phyloP scores from a whole-genome alignment of 148 eudicot genomes.

The Gaultheria prostrata region DNA sequence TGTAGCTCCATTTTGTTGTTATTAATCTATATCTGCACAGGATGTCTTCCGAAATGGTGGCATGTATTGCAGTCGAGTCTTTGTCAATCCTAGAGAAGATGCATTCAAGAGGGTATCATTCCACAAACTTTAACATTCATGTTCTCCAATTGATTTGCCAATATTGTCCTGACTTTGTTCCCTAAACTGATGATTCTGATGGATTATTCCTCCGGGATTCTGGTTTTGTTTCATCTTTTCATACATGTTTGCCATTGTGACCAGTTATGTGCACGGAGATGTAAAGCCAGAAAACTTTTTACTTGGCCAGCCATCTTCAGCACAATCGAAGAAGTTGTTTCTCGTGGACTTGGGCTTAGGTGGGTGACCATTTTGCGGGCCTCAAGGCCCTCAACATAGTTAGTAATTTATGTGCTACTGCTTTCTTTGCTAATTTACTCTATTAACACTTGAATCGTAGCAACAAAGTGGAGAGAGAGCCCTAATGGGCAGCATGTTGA shows the following conservation, averaged over 20 bases:
- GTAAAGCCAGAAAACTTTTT: slow-evolving; percentile 90
- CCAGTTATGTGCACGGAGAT: slow-evolving; percentile 89
- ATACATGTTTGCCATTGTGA: slow-evolving; percentile 9
- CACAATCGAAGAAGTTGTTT: slow-evolving; percentile 81
- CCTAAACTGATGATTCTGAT: background rate
- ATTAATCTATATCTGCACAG: slow-evolving; percentile 35
- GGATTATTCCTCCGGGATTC: background rate
- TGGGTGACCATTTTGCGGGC: slow-evolving; percentile 17
- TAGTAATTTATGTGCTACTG: background rate
- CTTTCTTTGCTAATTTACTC: slow-evolving; percentile 10
- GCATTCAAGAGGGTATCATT: slow-evolving; percentile 72
- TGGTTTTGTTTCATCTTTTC: background rate
- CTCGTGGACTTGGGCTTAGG: slow-evolving; percentile 92
- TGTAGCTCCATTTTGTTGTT: background rate
- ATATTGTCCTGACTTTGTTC: background rate
- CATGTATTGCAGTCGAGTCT: slow-evolving; percentile 86
- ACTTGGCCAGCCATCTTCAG: slow-evolving; percentile 79
- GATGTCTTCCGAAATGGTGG: slow-evolving; percentile 87
- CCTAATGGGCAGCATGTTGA: slow-evolving; percentile 68
- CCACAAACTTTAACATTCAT: background rate
- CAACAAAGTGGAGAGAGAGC: slow-evolving; percentile 83
- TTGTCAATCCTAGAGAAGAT: slow-evolving; percentile 82
- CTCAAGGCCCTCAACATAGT: too few species aligned
- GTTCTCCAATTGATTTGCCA: background rate
- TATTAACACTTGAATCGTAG: slow-evolving; percentile 36